phyloP scores from a whole-genome alignment of 495 filamentous ascomycete genomes.

The Lepraria neglecta region DNA sequence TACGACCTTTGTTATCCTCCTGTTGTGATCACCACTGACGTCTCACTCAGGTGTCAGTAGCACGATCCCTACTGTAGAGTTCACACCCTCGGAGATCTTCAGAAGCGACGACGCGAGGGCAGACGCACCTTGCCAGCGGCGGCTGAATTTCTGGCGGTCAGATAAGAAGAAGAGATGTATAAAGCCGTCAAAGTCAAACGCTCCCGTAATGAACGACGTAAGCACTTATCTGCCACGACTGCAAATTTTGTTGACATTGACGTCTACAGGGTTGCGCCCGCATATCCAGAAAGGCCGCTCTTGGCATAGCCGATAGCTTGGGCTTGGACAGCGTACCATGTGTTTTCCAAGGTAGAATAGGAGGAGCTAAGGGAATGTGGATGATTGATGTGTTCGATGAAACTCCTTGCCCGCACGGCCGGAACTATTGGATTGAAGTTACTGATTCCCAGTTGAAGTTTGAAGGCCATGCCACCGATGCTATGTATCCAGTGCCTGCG shows the following conservation, averaged over 20 bases:
- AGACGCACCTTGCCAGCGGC: constrained; percentile 17
- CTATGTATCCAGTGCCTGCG: constrained; percentile 38
- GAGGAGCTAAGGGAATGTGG: constrained; percentile 86
- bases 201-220: constrained; percentile 71
- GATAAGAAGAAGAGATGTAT: constrained; percentile 18
- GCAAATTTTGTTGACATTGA: not conserved
- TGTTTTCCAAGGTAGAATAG: constrained; percentile 74
- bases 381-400: constrained; percentile 54
- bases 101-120: constrained; percentile 26
- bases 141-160: constrained; percentile 18
- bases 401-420: constrained; percentile 30
- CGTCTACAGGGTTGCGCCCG: constrained; percentile 52
- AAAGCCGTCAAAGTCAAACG: constrained; percentile 1
- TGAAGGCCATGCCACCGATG: constrained; percentile 49
- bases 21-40: not conserved
- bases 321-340: constrained; percentile 59
- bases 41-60: constrained; percentile 34
- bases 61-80: constrained; percentile 43
- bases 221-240: not conserved
- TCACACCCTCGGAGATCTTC: constrained; percentile 41
- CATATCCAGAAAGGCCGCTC: constrained; percentile 60
- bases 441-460: constrained; percentile 78
- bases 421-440: constrained; percentile 66
- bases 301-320: constrained; percentile 51
- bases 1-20: constrained; percentile 20